Evolutionary conservation across 2,329 filamentous ascomycete genomes (phyloP).

Genomic region (Ceratocystis colombiana): DNA sequence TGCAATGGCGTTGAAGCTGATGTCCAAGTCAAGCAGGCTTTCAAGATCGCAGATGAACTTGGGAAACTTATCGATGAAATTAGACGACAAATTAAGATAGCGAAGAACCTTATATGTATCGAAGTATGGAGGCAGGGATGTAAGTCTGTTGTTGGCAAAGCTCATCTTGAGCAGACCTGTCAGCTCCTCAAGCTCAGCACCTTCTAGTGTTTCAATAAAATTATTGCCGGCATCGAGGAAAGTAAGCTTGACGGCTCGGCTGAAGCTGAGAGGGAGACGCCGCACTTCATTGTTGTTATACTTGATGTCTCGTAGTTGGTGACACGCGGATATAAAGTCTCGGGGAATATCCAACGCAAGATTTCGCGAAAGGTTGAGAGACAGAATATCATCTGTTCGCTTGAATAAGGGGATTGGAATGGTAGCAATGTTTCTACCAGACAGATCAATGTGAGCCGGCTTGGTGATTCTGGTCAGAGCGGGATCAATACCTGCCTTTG

Average conservation of each 20-base stretch:
- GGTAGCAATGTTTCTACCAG: conserved; percentile 80
- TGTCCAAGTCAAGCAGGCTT: conserved; percentile 80
- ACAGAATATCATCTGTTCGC: conserved; percentile 84
- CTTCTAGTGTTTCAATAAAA: conserved; percentile 72
- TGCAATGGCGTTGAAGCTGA: conserved; percentile 90
- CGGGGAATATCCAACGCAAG: conserved; percentile 84
- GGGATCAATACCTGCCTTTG: conserved; percentile 61
- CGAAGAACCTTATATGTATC: conserved; percentile 67
- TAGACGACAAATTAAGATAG: conserved; percentile 85
- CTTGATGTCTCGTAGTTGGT: conserved; percentile 86
- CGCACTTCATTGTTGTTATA: conserved; percentile 90
- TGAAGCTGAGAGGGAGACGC: conserved; percentile 72
- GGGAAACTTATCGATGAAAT: conserved; percentile 77
- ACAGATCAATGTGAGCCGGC: conserved; percentile 86
- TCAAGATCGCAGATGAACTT: conserved; percentile 72
- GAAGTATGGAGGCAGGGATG: conserved; percentile 70
- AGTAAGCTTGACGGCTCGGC: conserved; percentile 68
- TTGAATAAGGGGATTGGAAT: conserved; percentile 92
- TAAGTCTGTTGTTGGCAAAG: conserved; percentile 84
- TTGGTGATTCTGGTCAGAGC: conserved; percentile 76
- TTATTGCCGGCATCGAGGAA: conserved; percentile 95
- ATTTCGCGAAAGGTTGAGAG: conserved; percentile 86
- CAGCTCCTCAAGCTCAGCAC: conserved; percentile 68
- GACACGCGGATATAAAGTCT: conserved; percentile 91
- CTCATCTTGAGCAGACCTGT: conserved; percentile 76